Evolutionary conservation across 2,329 filamentous ascomycete genomes (phyloP), one percentile per base, ranked within the genome.

Genomic region (Xylariaceae sp.): DNA sequence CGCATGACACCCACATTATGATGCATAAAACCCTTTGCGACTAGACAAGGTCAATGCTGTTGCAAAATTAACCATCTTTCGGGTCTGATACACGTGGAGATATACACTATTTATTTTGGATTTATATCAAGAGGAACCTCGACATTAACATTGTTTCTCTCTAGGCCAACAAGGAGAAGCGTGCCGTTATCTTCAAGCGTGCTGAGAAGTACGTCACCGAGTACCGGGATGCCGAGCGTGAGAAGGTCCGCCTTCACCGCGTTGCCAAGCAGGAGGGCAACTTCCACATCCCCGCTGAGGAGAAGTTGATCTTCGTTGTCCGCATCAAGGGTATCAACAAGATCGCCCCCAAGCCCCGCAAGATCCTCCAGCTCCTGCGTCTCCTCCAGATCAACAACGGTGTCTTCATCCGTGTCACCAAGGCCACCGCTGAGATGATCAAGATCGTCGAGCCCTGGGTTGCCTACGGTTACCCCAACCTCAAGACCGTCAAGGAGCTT

Each of bases 291-390:
- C 88, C 91, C 67, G 92, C 90, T 67, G 92, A 99, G 86, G 82
- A 90, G 76, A 97, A 96, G 83, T 84, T 99, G 75, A 92, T 93
- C 82, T 99, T 99, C 79, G 87, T 99, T 73, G 82, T 97, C 80
- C 93, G 94, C 79, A 99, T 99, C 86, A 99, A 99, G 91, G 94
- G 93, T 96, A 97, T 99, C 92, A 97, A 97, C 90, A 99, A 99
- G 90, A 97, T 99, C 74, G 88, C 95, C 77, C 94, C 94, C 73
- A 97, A 99, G 90, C 95, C 95, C 80, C 92, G 94, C 86, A 99
- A 99, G 88, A 97, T 96, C 76, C 88, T 99, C 73, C 94, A 99
- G 83, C 90, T 99, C 64, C 92, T 99, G 78, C 93, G 94, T 85
- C 91, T 99, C 69, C 88, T 99, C 74, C 94, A 99, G 85, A 99